Evolutionary conservation across 2,329 filamentous ascomycete species (phyloP).

Genomic region (Immersiporthe knoxdaviesiana): DNA sequence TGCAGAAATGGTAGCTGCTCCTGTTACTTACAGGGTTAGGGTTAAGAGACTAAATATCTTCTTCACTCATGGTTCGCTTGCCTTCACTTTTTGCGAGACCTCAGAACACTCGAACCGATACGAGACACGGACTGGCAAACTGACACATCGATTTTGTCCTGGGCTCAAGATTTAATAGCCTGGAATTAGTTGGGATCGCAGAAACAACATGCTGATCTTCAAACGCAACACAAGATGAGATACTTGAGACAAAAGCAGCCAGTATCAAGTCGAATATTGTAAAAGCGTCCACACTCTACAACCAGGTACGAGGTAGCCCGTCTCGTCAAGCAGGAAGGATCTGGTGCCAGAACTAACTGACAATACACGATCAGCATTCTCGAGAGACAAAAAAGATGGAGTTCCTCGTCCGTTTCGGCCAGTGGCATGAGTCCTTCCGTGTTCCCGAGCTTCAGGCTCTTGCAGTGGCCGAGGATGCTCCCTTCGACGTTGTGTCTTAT

Average conservation of each 20-base stretch:
- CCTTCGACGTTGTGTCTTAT: conserved; percentile 77
- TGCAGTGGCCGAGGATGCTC: conserved; percentile 67
- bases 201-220: not conserved
- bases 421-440: conserved; percentile 90
- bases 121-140: not conserved
- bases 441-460: conserved; percentile 81
- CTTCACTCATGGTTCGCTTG: not conserved
- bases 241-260: conserved; percentile 5
- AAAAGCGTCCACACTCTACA: not conserved
- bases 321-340: not conserved
- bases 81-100: not conserved
- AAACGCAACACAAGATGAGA: conserved; percentile 14
- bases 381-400: conserved; percentile 53
- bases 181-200: not conserved
- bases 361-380: not conserved
- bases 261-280: not conserved
- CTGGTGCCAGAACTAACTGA: not conserved
- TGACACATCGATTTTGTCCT: not conserved
- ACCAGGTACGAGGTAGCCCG: not conserved
- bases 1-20: not conserved
- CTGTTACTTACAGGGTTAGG: conserved; percentile 2
- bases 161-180: not conserved
- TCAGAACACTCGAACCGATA: not conserved
- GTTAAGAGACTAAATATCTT: not conserved
- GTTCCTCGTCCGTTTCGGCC: conserved; percentile 87